Base-by-base conservation (phyloP, 345 rosid species). In the Boechera retrofracta region DNA sequence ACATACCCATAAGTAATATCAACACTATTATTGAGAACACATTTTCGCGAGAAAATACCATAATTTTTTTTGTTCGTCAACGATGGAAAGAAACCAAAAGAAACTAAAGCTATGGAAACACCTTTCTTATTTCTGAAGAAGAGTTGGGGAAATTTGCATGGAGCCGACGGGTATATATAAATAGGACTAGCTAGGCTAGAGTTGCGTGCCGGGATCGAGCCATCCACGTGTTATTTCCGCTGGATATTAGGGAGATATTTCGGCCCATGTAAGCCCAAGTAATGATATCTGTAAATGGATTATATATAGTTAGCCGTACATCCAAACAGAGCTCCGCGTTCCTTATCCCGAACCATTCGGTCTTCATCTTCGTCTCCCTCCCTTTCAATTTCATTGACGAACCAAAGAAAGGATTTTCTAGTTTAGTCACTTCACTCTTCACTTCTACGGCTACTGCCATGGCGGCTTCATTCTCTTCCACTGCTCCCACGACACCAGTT, bases 401-500 rank as follows among this genome's bases (percentile, higher is more conserved):
- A 42, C 7, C 11, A 32, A 9, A 33, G 31, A 5, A 64, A 1
- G 35, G 32, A n/a, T 32, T 49, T 58, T 31, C 54, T 67, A 29
- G 4, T 39, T 5, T 24, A 7, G 24, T 21, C 44, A 53, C 32
- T 33, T 41, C 60, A 12, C 54, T 53, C 32, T 32, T 38, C 64
- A 15, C 54, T 53, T 45, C 32, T 39, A 66, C 78, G 18, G 78
- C 78, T 36, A 67, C 69, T 80, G 35, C 62, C 70, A 89, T 89
- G 95, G 94, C 97, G 3, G 55, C 88, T 64, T 85, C 87, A 6
- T 80, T 86, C 81, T 85, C 85, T 58, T 67, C 83, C 55, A 31
- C 81, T 2, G 29, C 86, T 3, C 73, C 77, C 9, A 60, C 83
- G 4, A 73, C 72, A 9, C 76, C 91, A 71, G 28, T 72, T 59